These are phyloP conservation scores for Kuraishia molischiana DNA, from an alignment of 805 yeast genomes.

Conservation along the genomic window DNA sequence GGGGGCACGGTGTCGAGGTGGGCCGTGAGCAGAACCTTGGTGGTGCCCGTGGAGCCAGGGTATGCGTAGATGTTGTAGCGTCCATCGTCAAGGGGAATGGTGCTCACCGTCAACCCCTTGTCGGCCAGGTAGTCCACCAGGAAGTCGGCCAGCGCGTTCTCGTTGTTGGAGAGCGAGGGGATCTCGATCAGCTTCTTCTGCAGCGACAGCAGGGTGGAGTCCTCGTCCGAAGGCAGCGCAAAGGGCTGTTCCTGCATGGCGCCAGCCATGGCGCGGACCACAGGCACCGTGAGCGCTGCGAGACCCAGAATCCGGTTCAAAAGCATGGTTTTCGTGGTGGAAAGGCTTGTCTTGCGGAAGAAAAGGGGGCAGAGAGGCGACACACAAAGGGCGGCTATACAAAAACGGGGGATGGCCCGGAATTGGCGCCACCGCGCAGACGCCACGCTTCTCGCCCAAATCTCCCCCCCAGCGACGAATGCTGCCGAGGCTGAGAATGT, in stretches of 20 bases:
- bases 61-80: conserved; percentile 53
- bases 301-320: neutral
- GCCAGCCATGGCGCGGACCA: neutral
- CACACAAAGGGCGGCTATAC: too few species aligned
- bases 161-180: conserved; percentile 25
- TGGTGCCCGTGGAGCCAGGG: conserved; percentile 30
- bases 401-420: too few species aligned
- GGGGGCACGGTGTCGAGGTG: conserved; percentile 75
- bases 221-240: neutral
- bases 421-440: too few species aligned
- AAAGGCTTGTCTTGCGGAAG: too few species aligned
- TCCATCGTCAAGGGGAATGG: conserved; percentile 20
- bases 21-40: conserved; percentile 44
- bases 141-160: conserved; percentile 26
- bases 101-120: conserved; percentile 44
- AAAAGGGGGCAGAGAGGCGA: too few species aligned
- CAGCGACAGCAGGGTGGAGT: conserved; percentile 13
- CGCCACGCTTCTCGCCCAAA: too few species aligned
- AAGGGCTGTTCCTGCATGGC: neutral
- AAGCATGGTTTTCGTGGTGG: too few species aligned
- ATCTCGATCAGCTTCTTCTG: conserved; percentile 25
- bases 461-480: too few species aligned
- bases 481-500: too few species aligned
- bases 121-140: conserved; percentile 26
- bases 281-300: neutral